Conservation (phyloP, 768 basidiomycete species). For the Sporobolomyces phaffii region DNA sequence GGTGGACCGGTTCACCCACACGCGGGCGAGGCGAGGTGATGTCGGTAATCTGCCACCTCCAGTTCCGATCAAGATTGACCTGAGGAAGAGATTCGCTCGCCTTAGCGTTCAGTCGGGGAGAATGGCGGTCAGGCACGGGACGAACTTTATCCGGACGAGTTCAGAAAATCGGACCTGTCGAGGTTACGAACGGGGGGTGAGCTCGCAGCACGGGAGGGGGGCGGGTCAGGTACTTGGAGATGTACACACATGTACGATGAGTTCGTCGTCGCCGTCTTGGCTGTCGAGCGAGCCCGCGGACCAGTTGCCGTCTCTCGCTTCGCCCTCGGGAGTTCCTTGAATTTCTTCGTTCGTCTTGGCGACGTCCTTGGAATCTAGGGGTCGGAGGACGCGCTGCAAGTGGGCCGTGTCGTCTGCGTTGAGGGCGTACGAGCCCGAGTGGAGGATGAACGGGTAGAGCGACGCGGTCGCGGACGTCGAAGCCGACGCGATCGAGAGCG, state of each 20-base stretch:
- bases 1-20: constrained; percentile 37
- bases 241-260: constrained; percentile 37
- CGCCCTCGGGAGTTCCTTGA: constrained; percentile 6
- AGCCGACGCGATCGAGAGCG: background rate
- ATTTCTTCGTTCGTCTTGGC: constrained; percentile 39
- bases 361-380: constrained; percentile 36
- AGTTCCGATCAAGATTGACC: constrained; percentile 36
- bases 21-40: constrained; percentile 24
- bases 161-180: constrained; percentile 23
- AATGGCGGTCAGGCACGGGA: background rate
- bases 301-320: constrained; percentile 8
- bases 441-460: constrained; percentile 31
- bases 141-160: constrained; percentile 39
- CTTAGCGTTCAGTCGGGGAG: background rate
- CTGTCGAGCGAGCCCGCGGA: constrained; percentile 28
- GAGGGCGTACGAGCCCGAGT: constrained; percentile 7
- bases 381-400: constrained; percentile 32
- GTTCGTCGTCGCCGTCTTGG: constrained; percentile 39
- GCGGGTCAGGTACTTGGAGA: too few species aligned
- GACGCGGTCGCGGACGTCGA: constrained; percentile 17
- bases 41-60: constrained; percentile 30
- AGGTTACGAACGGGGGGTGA: too few species aligned
- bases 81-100: background rate
- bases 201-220: too few species aligned
- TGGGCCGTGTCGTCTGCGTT: constrained; percentile 21